Evolutionary conservation across 139 green algal genomes (phyloP).

Genomic region (Tetradesmus lagerheimii): DNA sequence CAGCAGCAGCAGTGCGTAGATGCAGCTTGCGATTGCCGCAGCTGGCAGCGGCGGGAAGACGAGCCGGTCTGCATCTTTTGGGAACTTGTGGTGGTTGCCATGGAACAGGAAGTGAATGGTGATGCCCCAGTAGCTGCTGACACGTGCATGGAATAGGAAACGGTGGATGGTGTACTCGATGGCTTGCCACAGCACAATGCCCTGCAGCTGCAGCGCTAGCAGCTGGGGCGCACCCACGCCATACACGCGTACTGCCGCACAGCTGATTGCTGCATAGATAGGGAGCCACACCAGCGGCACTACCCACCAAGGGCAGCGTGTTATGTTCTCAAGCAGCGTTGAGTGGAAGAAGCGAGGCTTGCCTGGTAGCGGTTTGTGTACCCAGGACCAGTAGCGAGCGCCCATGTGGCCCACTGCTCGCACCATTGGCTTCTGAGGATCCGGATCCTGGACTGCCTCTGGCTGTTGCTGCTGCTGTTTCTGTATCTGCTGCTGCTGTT

Average conservation of each 20-base stretch:
- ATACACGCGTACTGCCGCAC: neutral
- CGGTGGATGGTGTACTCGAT: conserved; percentile 95
- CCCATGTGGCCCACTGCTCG: conserved; percentile 76
- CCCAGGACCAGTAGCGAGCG: conserved; percentile 83
- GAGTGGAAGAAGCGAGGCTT: conserved; percentile 87
- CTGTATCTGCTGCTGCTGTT: neutral
- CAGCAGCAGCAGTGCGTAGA: conserved; percentile 56
- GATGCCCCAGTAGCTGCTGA: conserved; percentile 72
- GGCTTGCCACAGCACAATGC: conserved; percentile 85
- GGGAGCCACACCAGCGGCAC: conserved; percentile 93
- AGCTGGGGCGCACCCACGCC: neutral
- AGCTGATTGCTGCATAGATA: conserved; percentile 52
- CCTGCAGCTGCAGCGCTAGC: conserved; percentile 53
- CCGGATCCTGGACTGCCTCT: neutral
- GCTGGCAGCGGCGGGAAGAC: conserved; percentile 94
- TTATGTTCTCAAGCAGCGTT: conserved; percentile 70
- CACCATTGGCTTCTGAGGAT: conserved; percentile 52
- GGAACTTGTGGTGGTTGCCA: conserved; percentile 97
- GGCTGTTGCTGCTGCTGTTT: neutral
- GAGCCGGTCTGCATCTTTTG: conserved; percentile 85
- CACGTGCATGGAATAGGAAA: conserved; percentile 89
- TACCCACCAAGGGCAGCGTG: conserved; percentile 88
- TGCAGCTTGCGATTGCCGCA: conserved; percentile 53
- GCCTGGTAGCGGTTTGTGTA: conserved; percentile 79
- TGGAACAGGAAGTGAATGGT: conserved; percentile 95